phyloP scores from a whole-genome alignment of 2,329 filamentous ascomycete genomes.

The Ophiobolus disseminans region DNA sequence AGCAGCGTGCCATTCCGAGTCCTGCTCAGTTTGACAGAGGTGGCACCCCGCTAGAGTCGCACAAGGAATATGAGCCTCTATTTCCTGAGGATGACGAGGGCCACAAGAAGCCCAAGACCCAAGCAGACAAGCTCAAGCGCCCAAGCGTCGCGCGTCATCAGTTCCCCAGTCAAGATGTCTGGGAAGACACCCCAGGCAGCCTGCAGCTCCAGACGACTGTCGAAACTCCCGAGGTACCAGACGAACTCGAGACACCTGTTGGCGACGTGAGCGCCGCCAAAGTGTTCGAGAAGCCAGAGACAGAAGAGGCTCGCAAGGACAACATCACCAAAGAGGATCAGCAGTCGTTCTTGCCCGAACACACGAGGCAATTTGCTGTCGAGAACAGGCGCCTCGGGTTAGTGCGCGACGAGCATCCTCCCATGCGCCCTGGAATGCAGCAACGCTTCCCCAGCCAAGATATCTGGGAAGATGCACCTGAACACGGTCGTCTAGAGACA shows the following conservation, averaged over 20 bases:
- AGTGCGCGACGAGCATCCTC: slow-evolving; percentile 54
- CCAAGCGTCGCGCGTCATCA: slow-evolving; percentile 61
- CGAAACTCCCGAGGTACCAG: slow-evolving; percentile 74
- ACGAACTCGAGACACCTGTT: slow-evolving; percentile 53
- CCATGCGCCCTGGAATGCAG: slow-evolving; percentile 60
- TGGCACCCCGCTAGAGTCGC: slow-evolving; percentile 79
- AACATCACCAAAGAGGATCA: slow-evolving; percentile 52
- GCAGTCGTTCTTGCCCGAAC: slow-evolving; percentile 53
- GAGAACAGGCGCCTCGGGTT: slow-evolving; percentile 63
- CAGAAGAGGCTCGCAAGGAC: slow-evolving; percentile 59
- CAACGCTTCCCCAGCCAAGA: slow-evolving; percentile 89
- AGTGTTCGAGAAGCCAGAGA: slow-evolving; percentile 56
- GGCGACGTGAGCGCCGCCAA: slow-evolving; percentile 39
- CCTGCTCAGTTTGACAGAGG: slow-evolving; percentile 58
- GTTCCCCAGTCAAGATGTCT: slow-evolving; percentile 95
- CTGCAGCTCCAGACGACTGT: slow-evolving; percentile 80
- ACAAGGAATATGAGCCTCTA: slow-evolving; percentile 92
- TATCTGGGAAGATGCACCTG: slow-evolving; percentile 92
- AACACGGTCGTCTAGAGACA: slow-evolving; percentile 79
- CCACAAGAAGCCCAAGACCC: slow-evolving; percentile 59
- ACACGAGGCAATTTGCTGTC: slow-evolving; percentile 63
- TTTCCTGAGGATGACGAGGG: slow-evolving; percentile 79
- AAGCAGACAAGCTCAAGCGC: slow-evolving; percentile 63
- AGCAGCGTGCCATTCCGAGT: slow-evolving; percentile 47
- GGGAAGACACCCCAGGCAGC: slow-evolving; percentile 94